Conservation (phyloP, 768 basidiomycete species). For the Lentinus brumalis region DNA sequence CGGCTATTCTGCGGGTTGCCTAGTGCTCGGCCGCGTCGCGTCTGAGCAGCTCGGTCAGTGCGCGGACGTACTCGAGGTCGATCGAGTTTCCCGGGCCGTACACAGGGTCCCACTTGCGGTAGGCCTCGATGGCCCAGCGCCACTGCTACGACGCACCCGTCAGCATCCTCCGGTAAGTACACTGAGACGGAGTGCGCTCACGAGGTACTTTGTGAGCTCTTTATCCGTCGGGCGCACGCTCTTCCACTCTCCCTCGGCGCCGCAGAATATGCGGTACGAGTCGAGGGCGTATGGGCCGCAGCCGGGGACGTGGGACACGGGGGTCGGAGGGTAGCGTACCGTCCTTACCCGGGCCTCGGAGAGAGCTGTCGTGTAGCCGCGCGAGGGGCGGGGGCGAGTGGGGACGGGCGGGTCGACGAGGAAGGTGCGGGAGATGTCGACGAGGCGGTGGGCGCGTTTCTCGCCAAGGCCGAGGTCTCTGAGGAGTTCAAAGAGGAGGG, state of each 20-base stretch:
- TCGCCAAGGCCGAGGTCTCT: conserved; percentile 61
- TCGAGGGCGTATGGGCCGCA: conserved; percentile 74
- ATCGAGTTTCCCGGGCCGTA: conserved; percentile 43
- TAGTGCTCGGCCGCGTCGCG: not conserved
- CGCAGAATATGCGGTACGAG: conserved; percentile 73
- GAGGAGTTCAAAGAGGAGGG: conserved; percentile 28
- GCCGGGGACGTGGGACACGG: conserved; percentile 62
- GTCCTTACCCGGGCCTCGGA: not conserved
- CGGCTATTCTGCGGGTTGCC: too few species aligned
- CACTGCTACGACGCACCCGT: conserved; percentile 50
- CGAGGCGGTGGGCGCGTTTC: conserved; percentile 57
- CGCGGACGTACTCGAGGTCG: conserved; percentile 25
- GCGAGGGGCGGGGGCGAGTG: not conserved
- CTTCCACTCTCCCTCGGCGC: conserved; percentile 55
- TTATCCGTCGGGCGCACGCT: conserved; percentile 66
- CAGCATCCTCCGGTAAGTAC: not conserved
- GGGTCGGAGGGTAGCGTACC: conserved; percentile 45
- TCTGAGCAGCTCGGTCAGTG: not conserved
- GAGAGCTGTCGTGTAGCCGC: not conserved
- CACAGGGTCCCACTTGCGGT: conserved; percentile 51
- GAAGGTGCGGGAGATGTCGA: conserved; percentile 29
- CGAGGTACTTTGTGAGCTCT: conserved; percentile 67
- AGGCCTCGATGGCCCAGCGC: conserved; percentile 68
- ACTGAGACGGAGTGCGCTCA: conserved; percentile 34
- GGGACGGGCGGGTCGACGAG: conserved; percentile 4